Base-by-base conservation (phyloP, 2,329 filamentous ascomycete genomes). In the Phyllosticta capitalensis region DNA sequence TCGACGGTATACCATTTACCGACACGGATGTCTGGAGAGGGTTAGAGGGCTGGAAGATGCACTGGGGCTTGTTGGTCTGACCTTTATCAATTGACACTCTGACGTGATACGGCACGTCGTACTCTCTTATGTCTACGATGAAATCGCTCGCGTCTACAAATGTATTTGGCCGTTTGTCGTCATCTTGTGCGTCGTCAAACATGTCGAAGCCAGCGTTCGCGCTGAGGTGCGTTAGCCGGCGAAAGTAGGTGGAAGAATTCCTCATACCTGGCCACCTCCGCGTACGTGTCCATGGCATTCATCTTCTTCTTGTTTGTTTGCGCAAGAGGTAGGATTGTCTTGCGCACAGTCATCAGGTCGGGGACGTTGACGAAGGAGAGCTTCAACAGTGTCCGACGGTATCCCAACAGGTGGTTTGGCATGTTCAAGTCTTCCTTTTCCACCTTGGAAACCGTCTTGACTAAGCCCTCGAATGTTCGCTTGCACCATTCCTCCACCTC, bases 71-170 rank as follows among this genome's bases (percentile, higher is more conserved):
- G 5, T 5, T n/a, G 17, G 17, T 45, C 76, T 54, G 71, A 90
- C 88, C 82, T 80, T 90, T 83, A 76, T 99, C 94, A 77, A 99
- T 99, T 75, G 95, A 89, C 77, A 99, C 92, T 82, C 94, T 85
- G 71, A 99, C 94, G 79, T 99, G 94, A 79, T 99, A 99, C 65
- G 94, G 95, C 68, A 99, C 95, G 76, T 99, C 94, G 75, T 95
- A 99, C 79, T 99, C 94, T 81, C 94, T 86, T 73, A 99, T 95
- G 82, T 99, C 95, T 77, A 96, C 83, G 81, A 99, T 91, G 74
- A 87, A 96, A 81, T 97, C 92, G 81, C 91, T 96, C 61, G 92
- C 91, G 74, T 97, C 92, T 66, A 86, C 80, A 77, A 90, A 86
- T 72, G 82, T 83, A 78, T 87, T 91, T 77, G 81, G 79, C 82